Evolutionary conservation across 148 eudicot genomes (phyloP), one percentile per base, ranked within the genome.

Genomic region (Rhododendron williamsianum): DNA sequence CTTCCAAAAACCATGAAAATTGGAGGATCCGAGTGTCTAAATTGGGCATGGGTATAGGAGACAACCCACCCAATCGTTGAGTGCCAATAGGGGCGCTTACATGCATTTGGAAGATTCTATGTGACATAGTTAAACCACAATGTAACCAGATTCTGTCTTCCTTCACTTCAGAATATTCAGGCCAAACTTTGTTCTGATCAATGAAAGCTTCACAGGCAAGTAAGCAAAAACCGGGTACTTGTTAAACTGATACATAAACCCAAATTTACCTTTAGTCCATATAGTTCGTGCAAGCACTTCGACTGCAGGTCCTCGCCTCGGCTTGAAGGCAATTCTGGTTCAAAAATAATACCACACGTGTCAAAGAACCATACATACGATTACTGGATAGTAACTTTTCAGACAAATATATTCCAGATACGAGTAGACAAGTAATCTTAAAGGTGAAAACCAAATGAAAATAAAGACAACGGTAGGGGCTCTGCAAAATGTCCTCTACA

Each of bases 241-340:
- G 13, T 23, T 58, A 8, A 84, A 82, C 63, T 16, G 30, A 49
- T 51, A 38, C 19, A 12, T 1, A 82, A n/a, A 65, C 5, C 49
- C 80, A 74, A 83, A 36, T 86, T 73, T 91, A 97, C 99, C 98
- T 97, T 95, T 54, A 97, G 91, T 80, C 98, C 99, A 89, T 97
- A 97, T 80, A 97, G 98, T 89, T 97, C 99, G 87, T 95, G 96
- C 95, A 97, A 89, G 92, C 99, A 97, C 89, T 94, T 97, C 9
- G 98, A 89, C 87, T 97, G 99, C 88, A 97, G 89, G 88, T 94
- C 95, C 89, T 95, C 99, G 4, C 99, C 99, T 91, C 95, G 92
- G 91, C 88, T 95, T 84, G 99, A 88, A 36, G 99, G 98, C 88
- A 97, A 87, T 89, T 95, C 99, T 97, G 94, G 87, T 87, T 76